phyloP scores from a whole-genome alignment of 2,329 filamentous ascomycete species.

The Amauroascus verrucosus region DNA sequence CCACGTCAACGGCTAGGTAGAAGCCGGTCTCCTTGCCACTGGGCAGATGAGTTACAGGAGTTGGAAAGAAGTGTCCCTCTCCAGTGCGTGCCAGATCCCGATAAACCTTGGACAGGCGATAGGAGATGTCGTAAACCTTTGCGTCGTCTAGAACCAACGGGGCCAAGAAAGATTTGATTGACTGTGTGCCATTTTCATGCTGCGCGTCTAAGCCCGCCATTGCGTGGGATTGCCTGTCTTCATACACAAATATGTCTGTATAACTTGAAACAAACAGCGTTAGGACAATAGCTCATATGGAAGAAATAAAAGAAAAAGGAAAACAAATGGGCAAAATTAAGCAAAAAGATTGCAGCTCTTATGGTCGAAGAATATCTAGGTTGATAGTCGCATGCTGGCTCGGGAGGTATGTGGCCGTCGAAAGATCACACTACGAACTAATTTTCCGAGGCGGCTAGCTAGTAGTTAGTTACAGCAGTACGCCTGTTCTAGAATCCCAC shows the following conservation, averaged over 20 bases:
- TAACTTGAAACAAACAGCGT: not conserved
- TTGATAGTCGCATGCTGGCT: not conserved
- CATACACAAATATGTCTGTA: not conserved
- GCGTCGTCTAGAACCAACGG: conserved; percentile 12
- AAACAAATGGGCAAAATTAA: not conserved
- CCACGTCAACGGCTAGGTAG: conserved; percentile 46
- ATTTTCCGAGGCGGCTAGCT: not conserved
- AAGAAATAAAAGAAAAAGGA: not conserved
- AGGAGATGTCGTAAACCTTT: conserved; percentile 29
- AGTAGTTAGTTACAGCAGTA: not conserved
- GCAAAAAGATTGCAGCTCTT: not conserved
- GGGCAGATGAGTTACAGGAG: conserved; percentile 32
- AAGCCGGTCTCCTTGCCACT: conserved; percentile 43
- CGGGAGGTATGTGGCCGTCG: not conserved
- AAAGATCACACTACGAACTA: not conserved
- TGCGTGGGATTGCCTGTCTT: not conserved
- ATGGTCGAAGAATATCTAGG: no score
- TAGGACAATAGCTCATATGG: not conserved
- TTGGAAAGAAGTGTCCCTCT: conserved; percentile 35
- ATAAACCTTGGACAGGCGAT: conserved; percentile 30
- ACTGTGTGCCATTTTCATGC: not conserved
- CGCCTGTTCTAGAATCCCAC: not conserved
- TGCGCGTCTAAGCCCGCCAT: conserved; percentile 1
- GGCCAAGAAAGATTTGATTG: conserved; percentile 11
- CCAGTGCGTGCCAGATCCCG: conserved; percentile 29